Conservation (phyloP, 306 rosid species). For the Alnus rubra region DNA sequence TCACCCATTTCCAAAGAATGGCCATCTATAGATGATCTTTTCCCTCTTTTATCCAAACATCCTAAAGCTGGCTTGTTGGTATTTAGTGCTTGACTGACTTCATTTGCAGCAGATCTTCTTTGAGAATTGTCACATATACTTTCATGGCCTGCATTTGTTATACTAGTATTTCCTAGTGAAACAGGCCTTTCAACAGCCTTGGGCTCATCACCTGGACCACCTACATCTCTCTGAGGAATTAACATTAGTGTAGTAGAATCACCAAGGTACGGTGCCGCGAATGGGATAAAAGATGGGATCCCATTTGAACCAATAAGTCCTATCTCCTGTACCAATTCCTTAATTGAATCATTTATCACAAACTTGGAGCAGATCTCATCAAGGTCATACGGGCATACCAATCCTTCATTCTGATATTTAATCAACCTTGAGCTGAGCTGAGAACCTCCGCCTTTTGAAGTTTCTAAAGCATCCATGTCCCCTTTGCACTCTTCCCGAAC, state of each 20-base stretch:
- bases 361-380: conserved; percentile 78
- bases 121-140: conserved; percentile 35
- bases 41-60: conserved; percentile 44
- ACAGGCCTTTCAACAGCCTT: conserved; percentile 39
- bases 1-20: conserved; percentile 51
- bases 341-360: conserved; percentile 70
- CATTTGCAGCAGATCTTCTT: conserved; percentile 43
- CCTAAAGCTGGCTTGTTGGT: conserved; percentile 42
- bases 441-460: conserved; percentile 37
- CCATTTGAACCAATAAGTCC: conserved; percentile 86
- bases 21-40: conserved; percentile 33
- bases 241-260: conserved; percentile 40
- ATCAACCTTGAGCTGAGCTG: conserved; percentile 61
- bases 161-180: conserved; percentile 45
- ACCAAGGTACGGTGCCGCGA: conserved; percentile 51
- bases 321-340: conserved; percentile 66
- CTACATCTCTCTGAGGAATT: conserved; percentile 42
- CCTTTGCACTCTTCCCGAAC: conserved; percentile 45
- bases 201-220: conserved; percentile 34
- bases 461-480: conserved; percentile 46
- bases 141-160: conserved; percentile 37
- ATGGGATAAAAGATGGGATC: conserved; percentile 56
- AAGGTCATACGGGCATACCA: conserved; percentile 67
- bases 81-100: conserved; percentile 33
- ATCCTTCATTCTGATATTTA: conserved; percentile 67